Percentiles rank a stretch among this genome's conserved stretches.
These are phyloP conservation scores for Vachellia collinsii DNA, from an alignment of 306 rosid genomes.

Conservation along the genomic window DNA sequence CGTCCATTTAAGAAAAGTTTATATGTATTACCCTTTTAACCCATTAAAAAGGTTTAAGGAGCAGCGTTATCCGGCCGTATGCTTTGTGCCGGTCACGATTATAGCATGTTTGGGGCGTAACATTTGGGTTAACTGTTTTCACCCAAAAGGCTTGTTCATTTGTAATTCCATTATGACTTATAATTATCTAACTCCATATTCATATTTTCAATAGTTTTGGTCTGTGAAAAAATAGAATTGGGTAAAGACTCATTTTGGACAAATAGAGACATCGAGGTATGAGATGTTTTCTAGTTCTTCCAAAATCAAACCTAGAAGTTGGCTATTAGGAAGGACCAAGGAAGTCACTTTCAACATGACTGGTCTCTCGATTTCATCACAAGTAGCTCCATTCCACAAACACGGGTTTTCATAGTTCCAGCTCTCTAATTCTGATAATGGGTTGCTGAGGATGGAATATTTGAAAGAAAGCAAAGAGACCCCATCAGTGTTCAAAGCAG, in stretches of 20 bases:
- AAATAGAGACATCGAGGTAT: constrained; percentile 79
- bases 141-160: too few species aligned
- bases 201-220: too few species aligned
- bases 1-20: too few species aligned
- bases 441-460: constrained; percentile 77
- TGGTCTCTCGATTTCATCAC: constrained; percentile 50
- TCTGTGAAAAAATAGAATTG: constrained; percentile 58
- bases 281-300: constrained; percentile 63
- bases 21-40: too few species aligned
- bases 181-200: too few species aligned
- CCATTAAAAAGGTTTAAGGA: too few species aligned
- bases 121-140: too few species aligned
- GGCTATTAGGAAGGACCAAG: constrained; percentile 64
- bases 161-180: too few species aligned
- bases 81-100: too few species aligned
- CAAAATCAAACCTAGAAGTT: constrained; percentile 79
- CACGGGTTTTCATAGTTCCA: constrained; percentile 84
- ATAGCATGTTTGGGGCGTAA: too few species aligned
- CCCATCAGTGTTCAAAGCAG: constrained; percentile 77
- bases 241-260: constrained; percentile 81
- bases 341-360: constrained; percentile 68
- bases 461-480: constrained; percentile 71
- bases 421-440: constrained; percentile 57
- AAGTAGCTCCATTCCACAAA: constrained; percentile 85
- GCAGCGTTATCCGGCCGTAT: too few species aligned